phyloP scores from a whole-genome alignment of 164 flowering plant genomes.

The Stephania cephalantha region DNA sequence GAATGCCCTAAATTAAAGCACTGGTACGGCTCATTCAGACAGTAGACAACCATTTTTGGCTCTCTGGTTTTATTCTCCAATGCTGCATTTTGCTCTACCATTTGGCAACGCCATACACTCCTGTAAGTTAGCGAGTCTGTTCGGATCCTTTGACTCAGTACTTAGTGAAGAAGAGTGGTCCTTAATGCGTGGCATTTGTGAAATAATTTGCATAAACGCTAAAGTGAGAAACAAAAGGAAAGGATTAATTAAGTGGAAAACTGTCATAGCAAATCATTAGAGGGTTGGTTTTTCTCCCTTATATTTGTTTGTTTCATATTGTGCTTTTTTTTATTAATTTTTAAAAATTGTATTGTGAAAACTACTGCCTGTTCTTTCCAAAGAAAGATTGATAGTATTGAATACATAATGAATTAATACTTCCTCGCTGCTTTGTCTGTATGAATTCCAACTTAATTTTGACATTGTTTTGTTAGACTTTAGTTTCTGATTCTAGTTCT shows the following conservation, averaged over 20 bases:
- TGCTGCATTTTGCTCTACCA: constrained; percentile 5
- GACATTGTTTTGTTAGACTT: background rate
- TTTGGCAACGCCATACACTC: background rate
- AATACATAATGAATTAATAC: no score
- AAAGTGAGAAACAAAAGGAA: background rate
- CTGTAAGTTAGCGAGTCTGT: background rate
- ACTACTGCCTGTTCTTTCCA: background rate
- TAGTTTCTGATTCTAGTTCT: no score
- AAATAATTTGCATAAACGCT: background rate
- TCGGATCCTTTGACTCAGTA: background rate
- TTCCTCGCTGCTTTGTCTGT: background rate
- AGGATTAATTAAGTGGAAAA: background rate
- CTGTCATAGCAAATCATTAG: background rate
- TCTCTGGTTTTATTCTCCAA: background rate
- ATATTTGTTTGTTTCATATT: background rate
- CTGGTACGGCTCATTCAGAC: background rate
- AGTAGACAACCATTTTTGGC: background rate
- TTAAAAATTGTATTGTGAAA: background rate
- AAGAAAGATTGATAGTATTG: background rate
- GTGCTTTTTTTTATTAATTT: background rate
- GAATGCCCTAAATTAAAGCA: background rate
- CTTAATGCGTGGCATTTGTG: background rate
- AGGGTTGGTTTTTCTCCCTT: background rate
- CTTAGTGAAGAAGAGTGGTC: background rate
- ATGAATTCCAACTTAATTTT: background rate